Evolutionary conservation across 768 basidiomycete genomes (phyloP).

Genomic region (Mycena galericulata): DNA sequence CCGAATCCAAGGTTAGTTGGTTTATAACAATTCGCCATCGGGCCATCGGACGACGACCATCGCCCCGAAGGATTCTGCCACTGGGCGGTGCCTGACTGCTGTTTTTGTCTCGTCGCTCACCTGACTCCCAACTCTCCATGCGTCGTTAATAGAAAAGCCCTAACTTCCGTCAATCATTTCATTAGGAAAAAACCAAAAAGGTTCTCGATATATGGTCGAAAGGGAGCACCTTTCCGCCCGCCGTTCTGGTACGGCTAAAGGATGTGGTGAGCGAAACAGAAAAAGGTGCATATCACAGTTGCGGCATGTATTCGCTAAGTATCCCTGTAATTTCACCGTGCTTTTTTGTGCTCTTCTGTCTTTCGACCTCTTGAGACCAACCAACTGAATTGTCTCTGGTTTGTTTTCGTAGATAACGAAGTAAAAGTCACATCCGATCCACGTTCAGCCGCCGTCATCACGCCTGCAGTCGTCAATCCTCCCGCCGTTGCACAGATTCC

Average conservation of each 20-base stretch:
- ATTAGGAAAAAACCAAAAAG: conserved; percentile 96
- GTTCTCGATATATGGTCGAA: conserved; percentile 98
- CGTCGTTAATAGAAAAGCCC: conserved; percentile 47
- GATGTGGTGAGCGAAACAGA: conserved; percentile 75
- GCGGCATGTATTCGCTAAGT: conserved; percentile 83
- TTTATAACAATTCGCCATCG: conserved; percentile 38
- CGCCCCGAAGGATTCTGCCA: too few species aligned
- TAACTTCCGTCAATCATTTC: conserved; percentile 51
- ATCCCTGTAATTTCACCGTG: conserved; percentile 76
- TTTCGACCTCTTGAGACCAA: conserved; percentile 65
- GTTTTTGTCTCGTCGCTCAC: conserved; percentile 37
- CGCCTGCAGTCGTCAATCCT: neutral
- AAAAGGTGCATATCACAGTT: conserved; percentile 90
- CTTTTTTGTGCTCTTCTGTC: conserved; percentile 54
- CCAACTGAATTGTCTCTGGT: conserved; percentile 75
- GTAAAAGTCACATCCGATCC: conserved; percentile 55
- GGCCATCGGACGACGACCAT: conserved; percentile 9
- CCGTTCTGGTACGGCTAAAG: conserved; percentile 78
- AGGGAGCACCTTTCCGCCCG: conserved; percentile 86
- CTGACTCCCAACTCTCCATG: conserved; percentile 45
- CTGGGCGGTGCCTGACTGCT: too few species aligned
- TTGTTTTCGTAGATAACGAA: conserved; percentile 73
- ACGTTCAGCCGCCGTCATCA: conserved; percentile 45
- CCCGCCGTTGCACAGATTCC: conserved; percentile 39
- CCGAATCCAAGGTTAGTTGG: conserved; percentile 94